Conservation (phyloP, 2,329 filamentous ascomycete genomes). For the Helotiales sp. region DNA sequence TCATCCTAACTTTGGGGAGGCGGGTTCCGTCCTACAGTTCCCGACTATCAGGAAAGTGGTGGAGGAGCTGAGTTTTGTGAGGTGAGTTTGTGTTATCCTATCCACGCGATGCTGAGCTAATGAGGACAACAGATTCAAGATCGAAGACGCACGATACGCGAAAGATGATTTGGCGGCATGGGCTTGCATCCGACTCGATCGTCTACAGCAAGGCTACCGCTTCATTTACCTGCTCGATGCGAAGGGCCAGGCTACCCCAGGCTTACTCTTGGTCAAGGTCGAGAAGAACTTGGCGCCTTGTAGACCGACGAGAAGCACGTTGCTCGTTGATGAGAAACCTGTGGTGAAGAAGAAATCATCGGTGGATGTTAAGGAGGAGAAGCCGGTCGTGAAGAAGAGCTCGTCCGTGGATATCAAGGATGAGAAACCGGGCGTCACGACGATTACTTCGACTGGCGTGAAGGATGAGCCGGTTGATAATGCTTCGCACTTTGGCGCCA, state of each 20-base stretch:
- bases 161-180: conserved; percentile 82
- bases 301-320: neutral
- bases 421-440: neutral
- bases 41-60: conserved; percentile 61
- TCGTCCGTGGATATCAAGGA: neutral
- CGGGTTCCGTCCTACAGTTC: conserved; percentile 63
- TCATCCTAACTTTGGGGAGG: conserved; percentile 65
- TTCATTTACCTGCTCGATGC: conserved; percentile 77
- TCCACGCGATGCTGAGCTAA: neutral
- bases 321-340: neutral
- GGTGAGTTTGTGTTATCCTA: conserved; percentile 55
- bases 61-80: conserved; percentile 73
- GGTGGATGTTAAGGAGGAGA: neutral
- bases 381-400: neutral
- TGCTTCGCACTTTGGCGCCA: neutral
- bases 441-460: neutral
- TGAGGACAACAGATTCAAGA: conserved; percentile 62
- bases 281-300: conserved; percentile 54
- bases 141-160: conserved; percentile 84
- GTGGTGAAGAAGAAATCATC: neutral
- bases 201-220: conserved; percentile 75
- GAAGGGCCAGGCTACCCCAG: conserved; percentile 67
- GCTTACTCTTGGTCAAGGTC: conserved; percentile 75
- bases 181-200: conserved; percentile 86
- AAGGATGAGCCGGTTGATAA: neutral